Evolutionary conservation across 352 stramenopile species (phyloP), one percentile per base, ranked within the genome.

Genomic region (Phytophthora citricola): DNA sequence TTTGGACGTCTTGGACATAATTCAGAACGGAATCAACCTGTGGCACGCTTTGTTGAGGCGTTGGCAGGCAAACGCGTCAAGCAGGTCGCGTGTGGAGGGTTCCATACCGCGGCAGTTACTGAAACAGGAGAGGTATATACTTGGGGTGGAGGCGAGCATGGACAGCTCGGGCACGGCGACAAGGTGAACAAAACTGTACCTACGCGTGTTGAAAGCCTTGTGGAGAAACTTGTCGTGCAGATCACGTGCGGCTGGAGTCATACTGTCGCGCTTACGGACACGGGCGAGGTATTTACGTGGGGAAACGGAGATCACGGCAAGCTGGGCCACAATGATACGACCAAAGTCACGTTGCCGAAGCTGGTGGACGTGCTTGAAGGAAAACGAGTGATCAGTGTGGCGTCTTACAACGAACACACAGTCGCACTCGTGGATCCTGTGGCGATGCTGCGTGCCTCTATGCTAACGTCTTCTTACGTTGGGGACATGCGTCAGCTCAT

Each of bases 381-480:
- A 34, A 97, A 98, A 69, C 91, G 90, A 15, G 95, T 99, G n/a
- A 88, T 98, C n/a, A 87, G 90, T 29, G 90, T 99, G 8, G 95
- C 96, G 22, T 98, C 94, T n/a, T 99, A 99, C 83, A 99, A 99
- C 62, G 96, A 99, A 58, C 96, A 99, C 75, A 99, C 96, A 4
- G 92, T 98, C 4, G 95, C 93, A 26, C 79, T 99, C 2, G 92
- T 94, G 34, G 88, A 97, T 36, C 87, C 89, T 1, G 73, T 93
- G 47, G 88, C 83, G 11, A 91, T 81, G 10, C 63, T 92, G n/a
- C 87, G 84, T 22, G 81, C 87, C 17, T 92, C 82, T 15, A 74
- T 93, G 58, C 71, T 95, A 17, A 94, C 81, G 38, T 97, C 88
- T 53, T 94, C 89, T 43, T 95, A 95, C 50, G 55, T 93, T 38